These are phyloP conservation scores for Aspergillus diversus DNA, from an alignment of 495 filamentous ascomycete genomes.

Conservation along the genomic window DNA sequence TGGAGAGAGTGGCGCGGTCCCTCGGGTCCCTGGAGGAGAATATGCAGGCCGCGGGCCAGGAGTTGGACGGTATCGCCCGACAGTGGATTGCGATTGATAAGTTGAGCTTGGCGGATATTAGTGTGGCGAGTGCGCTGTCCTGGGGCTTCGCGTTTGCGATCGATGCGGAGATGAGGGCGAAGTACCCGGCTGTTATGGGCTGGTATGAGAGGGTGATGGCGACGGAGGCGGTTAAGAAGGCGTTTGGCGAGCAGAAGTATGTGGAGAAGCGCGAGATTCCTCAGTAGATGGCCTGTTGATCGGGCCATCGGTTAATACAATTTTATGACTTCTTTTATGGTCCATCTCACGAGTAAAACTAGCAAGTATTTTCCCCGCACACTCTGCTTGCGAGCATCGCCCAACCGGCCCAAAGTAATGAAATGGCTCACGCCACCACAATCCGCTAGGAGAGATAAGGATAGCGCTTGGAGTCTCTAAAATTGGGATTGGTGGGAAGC, in stretches of 20 bases:
- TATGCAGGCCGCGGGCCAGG: constrained; percentile 40
- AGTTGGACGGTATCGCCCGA: too few species aligned
- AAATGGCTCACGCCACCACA: too few species aligned
- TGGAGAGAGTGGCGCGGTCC: constrained; percentile 36
- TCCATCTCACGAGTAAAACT: too few species aligned
- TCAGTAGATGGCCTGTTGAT: constrained; percentile 11
- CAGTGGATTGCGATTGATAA: constrained; percentile 52
- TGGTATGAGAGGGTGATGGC: constrained; percentile 49
- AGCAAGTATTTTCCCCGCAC: too few species aligned
- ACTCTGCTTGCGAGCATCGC: too few species aligned
- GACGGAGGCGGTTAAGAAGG: constrained; percentile 53
- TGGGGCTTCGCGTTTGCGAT: constrained; percentile 47
- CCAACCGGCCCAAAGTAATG: too few species aligned
- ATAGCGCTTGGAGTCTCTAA: too few species aligned
- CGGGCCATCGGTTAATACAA: not conserved
- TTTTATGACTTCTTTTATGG: too few species aligned
- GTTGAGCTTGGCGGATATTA: constrained; percentile 59
- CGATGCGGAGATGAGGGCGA: constrained; percentile 54
- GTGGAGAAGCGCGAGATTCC: constrained; percentile 43
- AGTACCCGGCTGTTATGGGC: constrained; percentile 44
- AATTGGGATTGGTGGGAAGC: too few species aligned
- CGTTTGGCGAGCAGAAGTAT: constrained; percentile 49
- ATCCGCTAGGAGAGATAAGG: too few species aligned
- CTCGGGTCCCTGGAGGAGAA: constrained; percentile 47
- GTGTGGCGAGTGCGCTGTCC: constrained; percentile 42